These are phyloP conservation scores for Barbarea vulgaris DNA, from an alignment of 345 rosid genomes.

Conservation along the genomic window DNA sequence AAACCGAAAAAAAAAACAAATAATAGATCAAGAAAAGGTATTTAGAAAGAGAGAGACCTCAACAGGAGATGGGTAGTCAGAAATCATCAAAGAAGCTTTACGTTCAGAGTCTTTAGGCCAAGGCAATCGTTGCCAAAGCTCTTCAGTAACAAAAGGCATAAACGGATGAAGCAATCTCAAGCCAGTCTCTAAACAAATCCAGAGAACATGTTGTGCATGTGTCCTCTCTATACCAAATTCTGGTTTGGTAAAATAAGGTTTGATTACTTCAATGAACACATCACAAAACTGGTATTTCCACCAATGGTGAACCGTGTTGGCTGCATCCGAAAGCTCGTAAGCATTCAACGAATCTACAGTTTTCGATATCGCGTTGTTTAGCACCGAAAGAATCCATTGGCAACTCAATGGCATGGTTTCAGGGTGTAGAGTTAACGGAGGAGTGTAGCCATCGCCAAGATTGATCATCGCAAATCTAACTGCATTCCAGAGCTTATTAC, in stretches of 20 bases:
- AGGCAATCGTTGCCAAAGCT: constrained; percentile 96
- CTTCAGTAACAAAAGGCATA: constrained; percentile 94
- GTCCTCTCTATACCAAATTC: constrained; percentile 62
- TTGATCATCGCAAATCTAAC: constrained; percentile 93
- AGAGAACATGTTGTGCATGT: constrained; percentile 68
- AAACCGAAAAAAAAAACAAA: background rate
- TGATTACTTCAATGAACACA: constrained; percentile 85
- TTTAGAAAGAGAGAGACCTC: constrained; percentile 49
- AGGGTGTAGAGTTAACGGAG: constrained; percentile 47
- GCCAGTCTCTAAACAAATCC: constrained; percentile 85
- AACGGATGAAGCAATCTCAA: constrained; percentile 92
- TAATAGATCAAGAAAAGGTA: background rate
- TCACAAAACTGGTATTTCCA: constrained; percentile 98
- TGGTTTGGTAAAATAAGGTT: constrained; percentile 71
- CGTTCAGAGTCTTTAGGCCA: constrained; percentile 44
- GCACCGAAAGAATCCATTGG: constrained; percentile 84
- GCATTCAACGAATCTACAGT: constrained; percentile 61
- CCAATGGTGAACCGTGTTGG: constrained; percentile 68
- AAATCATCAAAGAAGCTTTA: constrained; percentile 75
- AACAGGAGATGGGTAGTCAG: constrained; percentile 65
- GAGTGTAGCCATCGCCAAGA: constrained; percentile 68
- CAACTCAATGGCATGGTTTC: constrained; percentile 76
- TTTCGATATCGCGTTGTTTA: constrained; percentile 70
- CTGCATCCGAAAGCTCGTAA: constrained; percentile 77
- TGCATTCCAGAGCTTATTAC: constrained; percentile 96